phyloP scores from a whole-genome alignment of 306 rosid genomes.

The Fagus sylvatica region DNA sequence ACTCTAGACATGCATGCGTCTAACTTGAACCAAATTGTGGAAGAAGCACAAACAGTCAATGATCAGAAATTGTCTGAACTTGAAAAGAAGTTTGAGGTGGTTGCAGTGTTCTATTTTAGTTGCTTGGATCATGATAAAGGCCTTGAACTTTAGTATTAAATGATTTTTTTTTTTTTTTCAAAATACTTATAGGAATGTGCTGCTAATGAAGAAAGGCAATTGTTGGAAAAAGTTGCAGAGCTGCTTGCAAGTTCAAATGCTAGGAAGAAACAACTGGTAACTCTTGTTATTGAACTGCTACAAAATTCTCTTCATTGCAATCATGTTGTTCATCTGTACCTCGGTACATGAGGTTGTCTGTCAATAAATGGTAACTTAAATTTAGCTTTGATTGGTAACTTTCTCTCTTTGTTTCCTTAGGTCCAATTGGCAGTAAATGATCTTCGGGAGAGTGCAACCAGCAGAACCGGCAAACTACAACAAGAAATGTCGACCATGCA shows the following conservation, averaged over 20 bases:
- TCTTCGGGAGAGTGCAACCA: constrained; percentile 90
- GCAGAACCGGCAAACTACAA: constrained; percentile 70
- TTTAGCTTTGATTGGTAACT: neutral
- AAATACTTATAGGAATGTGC: constrained; percentile 73
- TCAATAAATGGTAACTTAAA: neutral
- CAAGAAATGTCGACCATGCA: constrained; percentile 90
- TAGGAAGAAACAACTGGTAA: constrained; percentile 92
- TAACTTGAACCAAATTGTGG: constrained; percentile 74
- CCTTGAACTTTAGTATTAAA: constrained; percentile 1
- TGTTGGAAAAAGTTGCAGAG: constrained; percentile 91
- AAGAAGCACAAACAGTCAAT: constrained; percentile 81
- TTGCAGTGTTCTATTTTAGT: constrained; percentile 16
- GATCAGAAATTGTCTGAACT: constrained; percentile 75
- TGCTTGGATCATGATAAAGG: constrained; percentile 10
- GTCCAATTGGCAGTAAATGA: constrained; percentile 87
- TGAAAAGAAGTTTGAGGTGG: constrained; percentile 96
- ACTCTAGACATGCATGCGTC: constrained; percentile 84
- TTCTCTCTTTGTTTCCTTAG: constrained; percentile 36
- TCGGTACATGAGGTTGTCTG: neutral
- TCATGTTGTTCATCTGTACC: neutral
- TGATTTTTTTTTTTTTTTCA: neutral
- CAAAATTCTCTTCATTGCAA: neutral
- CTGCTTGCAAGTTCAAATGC: constrained; percentile 86
- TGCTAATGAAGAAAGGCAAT: constrained; percentile 85
- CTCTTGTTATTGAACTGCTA: constrained; percentile 15